Evolutionary conservation across 768 basidiomycete genomes (phyloP).

Genomic region (Rhodotorula babjevae): DNA sequence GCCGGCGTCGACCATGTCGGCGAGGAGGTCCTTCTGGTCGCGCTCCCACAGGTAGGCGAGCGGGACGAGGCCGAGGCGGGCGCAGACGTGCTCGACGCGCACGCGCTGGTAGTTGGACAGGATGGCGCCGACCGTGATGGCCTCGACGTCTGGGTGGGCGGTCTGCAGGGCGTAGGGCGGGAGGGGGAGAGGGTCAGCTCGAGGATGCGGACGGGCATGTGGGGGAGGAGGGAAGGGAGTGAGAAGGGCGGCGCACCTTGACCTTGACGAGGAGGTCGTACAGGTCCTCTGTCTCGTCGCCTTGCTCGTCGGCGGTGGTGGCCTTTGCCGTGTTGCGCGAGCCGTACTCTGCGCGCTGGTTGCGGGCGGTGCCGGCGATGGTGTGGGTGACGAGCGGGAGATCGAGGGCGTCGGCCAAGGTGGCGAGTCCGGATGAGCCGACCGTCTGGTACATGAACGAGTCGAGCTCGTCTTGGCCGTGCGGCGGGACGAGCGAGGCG

Average conservation of each 20-base stretch:
- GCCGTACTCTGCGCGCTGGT: constrained; percentile 82
- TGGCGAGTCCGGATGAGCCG: constrained; percentile 84
- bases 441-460: constrained; percentile 99
- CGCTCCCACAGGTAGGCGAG: constrained; percentile 92
- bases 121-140: constrained; percentile 91
- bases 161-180: constrained; percentile 55
- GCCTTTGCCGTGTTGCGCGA: background rate
- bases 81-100: constrained; percentile 93
- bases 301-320: constrained; percentile 15
- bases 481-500: constrained; percentile 76
- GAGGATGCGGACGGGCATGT: background rate
- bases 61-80: constrained; percentile 69
- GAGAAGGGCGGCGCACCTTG: constrained; percentile 78
- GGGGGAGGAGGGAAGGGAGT: constrained; percentile 45
- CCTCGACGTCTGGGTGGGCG: constrained; percentile 73
- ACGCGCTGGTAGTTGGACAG: constrained; percentile 95
- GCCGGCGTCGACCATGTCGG: constrained; percentile 75
- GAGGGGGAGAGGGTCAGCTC: background rate
- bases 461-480: constrained; percentile 93
- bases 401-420: constrained; percentile 75
- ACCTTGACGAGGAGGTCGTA: constrained; percentile 65
- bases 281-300: constrained; percentile 94
- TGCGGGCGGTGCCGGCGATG: constrained; percentile 74
- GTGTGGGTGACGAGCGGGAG: constrained; percentile 78
- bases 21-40: constrained; percentile 74